Evolutionary conservation across 2,329 filamentous ascomycete genomes (phyloP).

Genomic region (Scedosporium dehoogii): DNA sequence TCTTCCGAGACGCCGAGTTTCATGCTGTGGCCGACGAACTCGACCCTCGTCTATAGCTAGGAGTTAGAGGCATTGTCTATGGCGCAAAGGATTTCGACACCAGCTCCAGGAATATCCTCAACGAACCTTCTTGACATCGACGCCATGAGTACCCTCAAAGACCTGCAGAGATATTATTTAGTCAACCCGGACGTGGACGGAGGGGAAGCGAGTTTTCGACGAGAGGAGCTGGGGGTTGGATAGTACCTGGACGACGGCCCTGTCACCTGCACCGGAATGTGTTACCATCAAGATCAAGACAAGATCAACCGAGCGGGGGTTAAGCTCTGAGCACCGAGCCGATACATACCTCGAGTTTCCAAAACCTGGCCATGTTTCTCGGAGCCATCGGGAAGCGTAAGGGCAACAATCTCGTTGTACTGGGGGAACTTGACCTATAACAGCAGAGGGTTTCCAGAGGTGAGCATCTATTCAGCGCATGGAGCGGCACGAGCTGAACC

Average conservation of each 20-base stretch:
- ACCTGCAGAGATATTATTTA: constrained; percentile 39
- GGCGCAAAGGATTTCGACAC: neutral
- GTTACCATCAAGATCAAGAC: no score
- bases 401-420: constrained; percentile 95
- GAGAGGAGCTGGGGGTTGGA: constrained; percentile 2
- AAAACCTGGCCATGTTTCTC: constrained; percentile 91
- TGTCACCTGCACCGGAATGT: constrained; percentile 52
- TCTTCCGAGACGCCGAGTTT: constrained; percentile 99
- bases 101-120: neutral
- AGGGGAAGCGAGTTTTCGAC: neutral
- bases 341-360: constrained; percentile 95
- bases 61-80: constrained; percentile 15
- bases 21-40: constrained; percentile 93
- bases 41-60: constrained; percentile 69
- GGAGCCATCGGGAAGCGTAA: constrained; percentile 92
- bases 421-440: constrained; percentile 86
- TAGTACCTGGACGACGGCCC: constrained; percentile 86
- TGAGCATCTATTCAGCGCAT: constrained; percentile 13
- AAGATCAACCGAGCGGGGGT: no score
- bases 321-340: no score
- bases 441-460: neutral
- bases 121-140: constrained; percentile 95
- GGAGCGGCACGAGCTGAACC: neutral
- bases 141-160: constrained; percentile 92
- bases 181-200: neutral